Evolutionary conservation across 164 flowering plant species (phyloP).

Genomic region (Vitis amurensis): DNA sequence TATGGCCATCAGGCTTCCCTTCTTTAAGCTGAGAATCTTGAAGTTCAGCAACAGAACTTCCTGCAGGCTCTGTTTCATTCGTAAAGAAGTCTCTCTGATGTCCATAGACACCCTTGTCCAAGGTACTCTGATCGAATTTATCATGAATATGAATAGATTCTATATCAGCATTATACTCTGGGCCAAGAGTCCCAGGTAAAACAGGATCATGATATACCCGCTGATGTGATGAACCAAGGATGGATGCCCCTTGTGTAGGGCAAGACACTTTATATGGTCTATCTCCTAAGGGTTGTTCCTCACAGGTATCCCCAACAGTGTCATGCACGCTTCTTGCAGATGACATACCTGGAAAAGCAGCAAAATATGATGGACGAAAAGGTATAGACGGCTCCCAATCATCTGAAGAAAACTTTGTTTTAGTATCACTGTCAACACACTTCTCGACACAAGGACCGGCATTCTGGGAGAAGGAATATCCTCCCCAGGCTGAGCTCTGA

Average conservation of each 20-base stretch:
- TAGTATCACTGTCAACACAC: constrained; percentile 18
- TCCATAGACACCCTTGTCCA: constrained; percentile 20
- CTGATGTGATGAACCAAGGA: constrained; percentile 18
- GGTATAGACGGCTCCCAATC: constrained; percentile 82
- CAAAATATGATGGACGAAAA: constrained; percentile 63
- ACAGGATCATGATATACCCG: constrained; percentile 28
- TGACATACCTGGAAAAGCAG: constrained; percentile 33
- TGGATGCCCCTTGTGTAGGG: constrained; percentile 17
- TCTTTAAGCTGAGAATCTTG: constrained; percentile 24
- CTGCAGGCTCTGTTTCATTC: constrained; percentile 29
- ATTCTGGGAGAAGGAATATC: constrained; percentile 27
- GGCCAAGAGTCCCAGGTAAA: constrained; percentile 10
- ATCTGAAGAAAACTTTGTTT: constrained; percentile 25
- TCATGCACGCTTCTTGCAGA: constrained; percentile 58
- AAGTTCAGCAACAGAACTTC: constrained; percentile 25
- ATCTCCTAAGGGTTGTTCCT: constrained; percentile 33
- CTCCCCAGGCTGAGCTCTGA: constrained; percentile 13
- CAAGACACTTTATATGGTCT: constrained; percentile 25
- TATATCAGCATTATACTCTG: constrained; percentile 24
- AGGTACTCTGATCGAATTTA: constrained; percentile 12
- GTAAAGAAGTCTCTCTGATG: constrained; percentile 18
- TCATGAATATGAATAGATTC: constrained; percentile 18
- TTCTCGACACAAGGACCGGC: constrained; percentile 20
- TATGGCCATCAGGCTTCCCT: constrained; percentile 23
- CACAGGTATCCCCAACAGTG: constrained; percentile 70